Evolutionary conservation across 495 filamentous ascomycete species (phyloP).

Genomic region (Xylaria nigripes): DNA sequence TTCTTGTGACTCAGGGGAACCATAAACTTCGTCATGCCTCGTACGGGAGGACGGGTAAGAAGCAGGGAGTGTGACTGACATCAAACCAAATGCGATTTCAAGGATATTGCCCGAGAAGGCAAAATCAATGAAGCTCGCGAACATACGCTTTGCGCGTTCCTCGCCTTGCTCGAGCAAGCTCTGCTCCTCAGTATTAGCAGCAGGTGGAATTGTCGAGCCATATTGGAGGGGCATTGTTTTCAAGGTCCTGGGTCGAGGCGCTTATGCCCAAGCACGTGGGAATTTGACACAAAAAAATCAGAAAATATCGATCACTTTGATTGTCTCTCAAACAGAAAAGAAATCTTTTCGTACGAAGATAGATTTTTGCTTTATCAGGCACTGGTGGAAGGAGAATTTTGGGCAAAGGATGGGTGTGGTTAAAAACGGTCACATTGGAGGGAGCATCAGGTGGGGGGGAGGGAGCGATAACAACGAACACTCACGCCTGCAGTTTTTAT

Average conservation of each 20-base stretch:
- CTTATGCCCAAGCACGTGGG: not conserved
- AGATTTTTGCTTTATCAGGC: no score
- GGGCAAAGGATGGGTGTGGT: no score
- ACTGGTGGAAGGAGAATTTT: no score
- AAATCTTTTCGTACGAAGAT: no score
- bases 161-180: constrained; percentile 30
- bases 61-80: constrained; percentile 36
- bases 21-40: no score
- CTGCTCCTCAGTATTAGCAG: constrained; percentile 22
- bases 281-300: not conserved
- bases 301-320: no score
- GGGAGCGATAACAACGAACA: no score
- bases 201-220: constrained; percentile 6
- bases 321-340: no score
- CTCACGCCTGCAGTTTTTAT: no score
- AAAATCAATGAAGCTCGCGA: constrained; percentile 60
- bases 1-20: no score
- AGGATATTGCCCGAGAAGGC: constrained; percentile 68
- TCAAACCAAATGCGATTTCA: constrained; percentile 67
- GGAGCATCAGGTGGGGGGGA: no score
- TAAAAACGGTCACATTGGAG: no score
- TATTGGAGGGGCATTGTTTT: constrained; percentile 7
- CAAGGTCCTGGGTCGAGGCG: not conserved
- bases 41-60: not conserved
- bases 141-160: constrained; percentile 35